These are phyloP conservation scores for Verticillium klebahnii DNA, from an alignment of 2,329 filamentous ascomycete species.

Conservation along the genomic window DNA sequence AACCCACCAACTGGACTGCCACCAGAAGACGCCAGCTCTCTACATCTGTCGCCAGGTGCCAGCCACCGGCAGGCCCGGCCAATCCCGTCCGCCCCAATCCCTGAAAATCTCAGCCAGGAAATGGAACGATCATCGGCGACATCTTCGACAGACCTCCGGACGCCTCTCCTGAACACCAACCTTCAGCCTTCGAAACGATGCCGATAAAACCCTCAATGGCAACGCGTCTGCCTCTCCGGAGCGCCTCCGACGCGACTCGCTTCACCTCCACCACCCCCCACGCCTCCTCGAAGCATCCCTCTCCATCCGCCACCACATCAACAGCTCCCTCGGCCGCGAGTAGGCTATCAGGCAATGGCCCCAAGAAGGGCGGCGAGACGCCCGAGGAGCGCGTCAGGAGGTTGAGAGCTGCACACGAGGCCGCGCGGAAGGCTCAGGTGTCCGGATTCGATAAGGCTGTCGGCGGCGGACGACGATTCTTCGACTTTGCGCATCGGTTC, in stretches of 20 bases:
- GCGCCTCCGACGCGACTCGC: constrained; percentile 74
- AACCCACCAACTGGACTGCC: too few relatives aligned
- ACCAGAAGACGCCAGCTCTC: neutral
- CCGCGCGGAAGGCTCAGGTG: constrained; percentile 56
- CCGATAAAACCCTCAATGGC: constrained; percentile 26
- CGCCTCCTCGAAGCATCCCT: constrained; percentile 56
- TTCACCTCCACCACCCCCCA: constrained; percentile 55
- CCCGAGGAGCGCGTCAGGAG: constrained; percentile 66
- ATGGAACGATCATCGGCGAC: neutral
- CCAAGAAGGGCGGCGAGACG: constrained; percentile 46
- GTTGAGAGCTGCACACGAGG: constrained; percentile 62
- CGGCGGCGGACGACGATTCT: constrained; percentile 40
- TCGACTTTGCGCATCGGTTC: constrained; percentile 52
- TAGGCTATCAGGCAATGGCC: constrained; percentile 6
- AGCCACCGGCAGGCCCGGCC: neutral
- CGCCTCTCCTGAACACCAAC: neutral
- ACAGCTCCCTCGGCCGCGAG: constrained; percentile 21
- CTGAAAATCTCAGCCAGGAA: neutral
- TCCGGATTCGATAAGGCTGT: constrained; percentile 49
- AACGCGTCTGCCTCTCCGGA: constrained; percentile 52
- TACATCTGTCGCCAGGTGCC: neutral
- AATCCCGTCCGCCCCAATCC: neutral
- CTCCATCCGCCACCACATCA: constrained; percentile 2
- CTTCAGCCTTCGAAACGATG: neutral
- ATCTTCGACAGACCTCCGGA: neutral